phyloP scores from a whole-genome alignment of 2,329 filamentous ascomycete species.

The Colletotrichum sidae region DNA sequence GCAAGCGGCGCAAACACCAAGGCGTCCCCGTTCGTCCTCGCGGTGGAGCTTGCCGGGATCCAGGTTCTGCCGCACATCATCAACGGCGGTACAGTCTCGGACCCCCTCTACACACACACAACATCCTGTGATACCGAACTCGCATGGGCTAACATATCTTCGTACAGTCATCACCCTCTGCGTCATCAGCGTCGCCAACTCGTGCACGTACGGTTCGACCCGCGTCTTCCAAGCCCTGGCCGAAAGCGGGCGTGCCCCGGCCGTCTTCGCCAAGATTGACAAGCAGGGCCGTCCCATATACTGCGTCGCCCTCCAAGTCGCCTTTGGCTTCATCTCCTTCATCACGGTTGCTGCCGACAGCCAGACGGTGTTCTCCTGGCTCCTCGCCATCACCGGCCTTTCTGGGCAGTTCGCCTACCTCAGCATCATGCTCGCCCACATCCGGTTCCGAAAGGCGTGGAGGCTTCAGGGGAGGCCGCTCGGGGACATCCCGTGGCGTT shows the following conservation, averaged over 20 bases:
- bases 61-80: constrained; percentile 73
- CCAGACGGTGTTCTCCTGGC: constrained; percentile 60
- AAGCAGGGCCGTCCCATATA: constrained; percentile 76
- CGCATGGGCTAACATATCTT: background rate
- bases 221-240: constrained; percentile 80
- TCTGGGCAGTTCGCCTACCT: constrained; percentile 57
- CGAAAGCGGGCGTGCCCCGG: constrained; percentile 76
- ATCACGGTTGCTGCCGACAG: constrained; percentile 66
- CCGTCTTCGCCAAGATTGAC: constrained; percentile 77
- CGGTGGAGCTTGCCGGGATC: constrained; percentile 75
- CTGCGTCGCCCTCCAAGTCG: constrained; percentile 70
- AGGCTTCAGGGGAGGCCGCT: constrained; percentile 72
- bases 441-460: constrained; percentile 88
- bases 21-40: constrained; percentile 79
- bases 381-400: constrained; percentile 75
- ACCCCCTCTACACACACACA: background rate
- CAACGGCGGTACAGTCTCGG: constrained; percentile 66
- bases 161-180: constrained; percentile 71
- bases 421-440: constrained; percentile 62
- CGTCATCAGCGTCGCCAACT: constrained; percentile 83
- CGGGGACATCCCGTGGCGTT: constrained; percentile 82
- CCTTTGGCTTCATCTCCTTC: constrained; percentile 75
- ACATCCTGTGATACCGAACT: too few relatives aligned
- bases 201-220: constrained; percentile 80
- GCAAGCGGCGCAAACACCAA: constrained; percentile 55